Evolutionary conservation across 2,329 filamentous ascomycete genomes (phyloP).

Genomic region (Aspergillus sp.): DNA sequence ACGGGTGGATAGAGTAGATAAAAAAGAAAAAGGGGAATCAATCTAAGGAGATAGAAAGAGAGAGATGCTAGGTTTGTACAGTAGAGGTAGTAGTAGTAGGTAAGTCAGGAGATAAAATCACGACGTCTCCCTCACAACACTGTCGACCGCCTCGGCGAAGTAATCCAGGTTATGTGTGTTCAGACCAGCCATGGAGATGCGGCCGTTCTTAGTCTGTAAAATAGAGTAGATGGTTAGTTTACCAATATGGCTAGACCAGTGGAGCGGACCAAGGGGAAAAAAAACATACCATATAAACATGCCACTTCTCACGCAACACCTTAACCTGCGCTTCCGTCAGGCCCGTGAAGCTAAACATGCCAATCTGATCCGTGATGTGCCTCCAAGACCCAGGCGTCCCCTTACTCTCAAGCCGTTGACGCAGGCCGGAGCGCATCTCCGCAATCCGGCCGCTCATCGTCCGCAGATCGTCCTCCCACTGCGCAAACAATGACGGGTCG

Average conservation of each 20-base stretch:
- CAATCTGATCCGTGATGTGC: conserved; percentile 97
- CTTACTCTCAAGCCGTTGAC: conserved; percentile 77
- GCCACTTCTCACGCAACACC: conserved; percentile 48
- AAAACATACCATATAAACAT: conserved; percentile 49
- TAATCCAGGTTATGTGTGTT: conserved; percentile 92
- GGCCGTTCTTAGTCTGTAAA: conserved; percentile 81
- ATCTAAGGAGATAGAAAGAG: neutral
- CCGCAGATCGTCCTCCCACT: conserved; percentile 89
- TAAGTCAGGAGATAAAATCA: conserved; percentile 18
- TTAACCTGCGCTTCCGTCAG: conserved; percentile 51
- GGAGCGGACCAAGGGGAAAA: neutral
- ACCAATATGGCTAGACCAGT: neutral
- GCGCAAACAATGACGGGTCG: conserved; percentile 73
- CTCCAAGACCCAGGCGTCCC: conserved; percentile 90
- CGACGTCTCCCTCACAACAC: conserved; percentile 62
- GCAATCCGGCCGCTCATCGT: conserved; percentile 97
- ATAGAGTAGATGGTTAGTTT: conserved; percentile 1
- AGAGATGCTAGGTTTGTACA: neutral
- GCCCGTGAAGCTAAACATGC: conserved; percentile 90
- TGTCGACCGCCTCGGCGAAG: conserved; percentile 84
- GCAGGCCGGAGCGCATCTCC: conserved; percentile 78
- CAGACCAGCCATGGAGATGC: conserved; percentile 97
- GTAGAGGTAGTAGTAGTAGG: neutral
- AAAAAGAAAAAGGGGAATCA: neutral
- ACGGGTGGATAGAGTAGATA: neutral